Evolutionary conservation across 495 filamentous ascomycete genomes (phyloP), one percentile per base, ranked within the genome.

Genomic region (Corynascus novoguineensis): DNA sequence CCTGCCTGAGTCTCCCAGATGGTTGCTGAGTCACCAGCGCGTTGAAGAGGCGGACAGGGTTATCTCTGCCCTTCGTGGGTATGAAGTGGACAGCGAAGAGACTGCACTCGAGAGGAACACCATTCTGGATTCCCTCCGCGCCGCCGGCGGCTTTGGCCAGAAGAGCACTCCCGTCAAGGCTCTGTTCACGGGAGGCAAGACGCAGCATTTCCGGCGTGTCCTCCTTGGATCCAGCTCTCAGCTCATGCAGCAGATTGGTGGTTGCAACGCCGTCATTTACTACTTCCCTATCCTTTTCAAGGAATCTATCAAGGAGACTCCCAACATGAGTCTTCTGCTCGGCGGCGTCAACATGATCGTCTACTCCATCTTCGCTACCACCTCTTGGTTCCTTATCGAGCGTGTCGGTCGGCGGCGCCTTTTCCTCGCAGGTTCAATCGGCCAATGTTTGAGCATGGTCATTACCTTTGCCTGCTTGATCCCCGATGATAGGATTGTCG

Each of bases 231-330:
- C 78, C 25, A 78, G 79, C 59, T 77, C 80, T 57, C 77, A 87
- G 77, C 79, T 92, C 63, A 87, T 92, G 78, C 88, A 92, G 72
- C 89, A 93, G 63, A 76, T 90, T 55, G 60, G 82, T 52, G 83
- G 84, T 11, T 89, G 86, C 71, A 92, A 92, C 56, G 87, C 87
- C 12, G 86, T 89, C 61, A 92, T 90, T 65, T 93, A 93, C 77
- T 92, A 87, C 71, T 86, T 87, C 59, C 86, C 88, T 0, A 79
- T 91, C 38, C 79, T 93, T 0, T 89, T 92, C 71, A 68, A 90
- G 71, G 67, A 77, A 11, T 84, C 82, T 19, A 82, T 92, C 60
- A 59, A 71, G 19, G 72, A 80, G 59, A 68, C 64, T 1, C 78
- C 84, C 59, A 78, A 80, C 52, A 76, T 90, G 60, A 78, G 83